Evolutionary conservation across 768 basidiomycete genomes (phyloP), one percentile per base, ranked within the genome.

Genomic region (Thelephora ganbajun): DNA sequence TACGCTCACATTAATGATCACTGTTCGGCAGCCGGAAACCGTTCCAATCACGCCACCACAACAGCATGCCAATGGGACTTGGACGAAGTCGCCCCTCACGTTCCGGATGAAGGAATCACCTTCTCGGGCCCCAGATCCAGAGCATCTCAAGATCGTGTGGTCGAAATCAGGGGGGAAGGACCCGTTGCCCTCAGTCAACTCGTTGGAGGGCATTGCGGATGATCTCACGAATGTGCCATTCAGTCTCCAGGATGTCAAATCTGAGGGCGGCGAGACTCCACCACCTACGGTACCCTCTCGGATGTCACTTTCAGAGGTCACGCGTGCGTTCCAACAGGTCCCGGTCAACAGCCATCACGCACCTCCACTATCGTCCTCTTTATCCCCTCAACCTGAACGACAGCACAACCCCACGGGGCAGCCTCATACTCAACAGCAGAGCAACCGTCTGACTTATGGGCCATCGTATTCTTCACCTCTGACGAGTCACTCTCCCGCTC

Each of bases 281-380:
- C 84, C 84, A 12, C 78, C 82, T 6, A 67, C 72, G 4, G 56
- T 61, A 12, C 73, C 83, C 20, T 80, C 80, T 14, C 77, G 83
- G 35, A 84, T 88, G 77, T 86, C 85, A 2, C 63, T 82, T 35
- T 79, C 81, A 48, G 88, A 91, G 48, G 85, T 89, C 33, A 87
- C 83, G 11, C 77, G 83, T 49, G 85, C 87, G 18, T 91, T 91
- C 66, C 88, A 91, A 58, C 81, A 81, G 62, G 88, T 90, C 22
- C 87, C 87, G 2, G 65, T 76, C 5, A 61, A 73, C 12, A 72
- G 59, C 43, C 62, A 70, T 41, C 58, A 70, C 63, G 72, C 30
- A 53, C 59, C 22, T 64, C 76, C 2, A 63, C 53, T 30, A 19
- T 48, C 46, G 19, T 47, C 49, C 26, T 35, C 48, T 26, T 35